Base-by-base conservation (phyloP, 768 basidiomycete genomes). In the Lentinula edodes region DNA sequence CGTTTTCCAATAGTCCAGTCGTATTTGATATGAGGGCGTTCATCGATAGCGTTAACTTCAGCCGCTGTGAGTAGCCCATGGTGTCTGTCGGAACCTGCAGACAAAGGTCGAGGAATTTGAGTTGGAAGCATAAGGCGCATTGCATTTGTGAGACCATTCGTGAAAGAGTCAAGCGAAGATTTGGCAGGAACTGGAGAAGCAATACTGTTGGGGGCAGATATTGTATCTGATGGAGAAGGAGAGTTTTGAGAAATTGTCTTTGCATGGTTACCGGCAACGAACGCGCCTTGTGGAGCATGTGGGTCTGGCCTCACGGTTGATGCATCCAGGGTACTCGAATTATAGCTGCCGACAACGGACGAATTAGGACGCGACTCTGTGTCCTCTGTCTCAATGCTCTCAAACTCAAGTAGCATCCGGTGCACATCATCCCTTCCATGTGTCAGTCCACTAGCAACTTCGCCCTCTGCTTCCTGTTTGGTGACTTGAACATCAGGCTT, bases 1-100 rank as follows among this genome's bases (percentile, higher is more conserved):
- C 84, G 77, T 68, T 88, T 88, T 42, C 90, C 88, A 54, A 91
- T 77, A 1, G 87, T 87, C 83, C 87, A 90, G 62, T 90, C 87
- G 63, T 91, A 90, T 72, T 89, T 89, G 76, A 93, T 85, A 70
- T 94, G 91, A 2, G 91, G 91, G 20, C 83, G 82, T 13, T 88
- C 86, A 67, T 90, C 88, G 38, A 88, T 84, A 4, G 70, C 67
- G 10, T 74, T 61, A 46, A 72, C 74, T 41, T 79, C 78, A 15
- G 75, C 68, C 6, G 75, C 67, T 6, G 69, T 70, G 13, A 86
- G 75, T 13, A 84, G 73, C 5, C 80, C 82, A 62, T 85, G 83
- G 53, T 83, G 83, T 53, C 73, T 73, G 64, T 76, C 80, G 5
- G 69, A 61, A 2, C 70, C 63, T 0, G 80, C 76, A n/a, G 77